phyloP scores from a whole-genome alignment of 371 early-diverging fungal genomes.

The Rhizomucor miehei region DNA sequence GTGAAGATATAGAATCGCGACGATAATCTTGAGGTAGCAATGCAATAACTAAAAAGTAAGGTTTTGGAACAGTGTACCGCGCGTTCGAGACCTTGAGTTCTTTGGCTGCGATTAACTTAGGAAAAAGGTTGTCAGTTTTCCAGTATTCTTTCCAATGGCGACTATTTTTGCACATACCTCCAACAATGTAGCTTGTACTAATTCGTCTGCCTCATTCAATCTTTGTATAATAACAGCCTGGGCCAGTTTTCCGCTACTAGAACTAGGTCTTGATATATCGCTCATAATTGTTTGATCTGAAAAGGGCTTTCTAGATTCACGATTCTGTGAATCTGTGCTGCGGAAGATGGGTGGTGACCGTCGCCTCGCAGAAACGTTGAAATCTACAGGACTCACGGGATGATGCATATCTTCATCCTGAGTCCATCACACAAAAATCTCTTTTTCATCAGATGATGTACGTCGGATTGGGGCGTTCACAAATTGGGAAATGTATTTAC shows the following conservation, averaged over 20 bases:
- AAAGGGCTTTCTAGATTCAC: too few relatives aligned
- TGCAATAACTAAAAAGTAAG: slow-evolving; percentile 37
- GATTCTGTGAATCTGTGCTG: too few relatives aligned
- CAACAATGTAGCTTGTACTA: slow-evolving; percentile 44
- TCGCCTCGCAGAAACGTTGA: slow-evolving; percentile 11
- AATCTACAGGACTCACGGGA: slow-evolving; percentile 48
- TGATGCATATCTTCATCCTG: slow-evolving; percentile 4
- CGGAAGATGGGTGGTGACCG: slow-evolving; percentile 5
- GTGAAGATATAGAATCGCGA: slow-evolving; percentile 24
- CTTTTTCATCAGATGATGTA: slow-evolving; percentile 15
- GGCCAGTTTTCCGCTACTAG: slow-evolving; percentile 23
- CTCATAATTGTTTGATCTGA: too few relatives aligned
- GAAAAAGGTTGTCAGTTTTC: neutral
- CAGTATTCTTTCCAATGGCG: too few relatives aligned
- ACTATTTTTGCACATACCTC: too few relatives aligned
- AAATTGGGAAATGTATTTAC: too few relatives aligned
- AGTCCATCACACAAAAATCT: too few relatives aligned
- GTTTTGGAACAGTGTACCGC: slow-evolving; percentile 51
- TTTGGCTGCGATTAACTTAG: slow-evolving; percentile 44
- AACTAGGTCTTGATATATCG: neutral
- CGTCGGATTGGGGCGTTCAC: neutral
- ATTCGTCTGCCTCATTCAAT: slow-evolving; percentile 40
- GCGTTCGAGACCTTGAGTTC: slow-evolving; percentile 47
- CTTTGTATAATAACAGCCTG: slow-evolving; percentile 47
- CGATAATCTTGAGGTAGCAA: slow-evolving; percentile 30